Conservation (phyloP, 2,329 filamentous ascomycete species). For the Xylaria sp. region DNA sequence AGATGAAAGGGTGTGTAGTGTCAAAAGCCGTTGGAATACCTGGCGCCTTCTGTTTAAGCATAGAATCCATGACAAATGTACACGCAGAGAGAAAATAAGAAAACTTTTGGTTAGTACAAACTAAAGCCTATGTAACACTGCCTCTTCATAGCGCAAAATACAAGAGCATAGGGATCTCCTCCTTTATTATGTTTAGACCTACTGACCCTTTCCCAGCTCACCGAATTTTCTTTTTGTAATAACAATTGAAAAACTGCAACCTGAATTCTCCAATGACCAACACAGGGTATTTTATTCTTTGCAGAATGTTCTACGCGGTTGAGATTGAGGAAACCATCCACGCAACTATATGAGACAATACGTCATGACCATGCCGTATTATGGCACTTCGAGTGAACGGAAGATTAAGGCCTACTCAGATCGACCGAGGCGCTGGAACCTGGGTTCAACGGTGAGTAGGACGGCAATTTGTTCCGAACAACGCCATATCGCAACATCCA, state of each 20-base stretch:
- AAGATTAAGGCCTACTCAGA: constrained; percentile 42
- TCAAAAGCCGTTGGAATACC: no score
- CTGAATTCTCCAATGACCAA: constrained; percentile 49
- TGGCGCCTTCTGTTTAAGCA: background rate
- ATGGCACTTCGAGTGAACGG: constrained; percentile 38
- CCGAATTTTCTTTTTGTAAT: constrained; percentile 38
- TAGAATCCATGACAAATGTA: background rate
- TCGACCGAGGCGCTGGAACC: constrained; percentile 33
- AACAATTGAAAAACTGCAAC: constrained; percentile 43
- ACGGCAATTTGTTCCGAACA: constrained; percentile 41
- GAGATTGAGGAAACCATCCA: constrained; percentile 47
- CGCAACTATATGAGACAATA: constrained; percentile 48
- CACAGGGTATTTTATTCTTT: constrained; percentile 48
- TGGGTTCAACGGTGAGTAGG: constrained; percentile 38
- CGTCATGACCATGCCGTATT: constrained; percentile 39
- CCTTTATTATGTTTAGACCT: constrained; percentile 39
- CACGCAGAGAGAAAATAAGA: constrained; percentile 33
- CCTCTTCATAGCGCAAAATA: constrained; percentile 45
- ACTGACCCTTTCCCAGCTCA: constrained; percentile 29
- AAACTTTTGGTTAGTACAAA: constrained; percentile 46
- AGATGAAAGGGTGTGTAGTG: background rate
- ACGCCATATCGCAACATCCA: constrained; percentile 66
- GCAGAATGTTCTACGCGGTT: constrained; percentile 48
- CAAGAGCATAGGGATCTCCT: constrained; percentile 39
- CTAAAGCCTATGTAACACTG: constrained; percentile 46